Evolutionary conservation across 2,329 filamentous ascomycete genomes (phyloP), one percentile per base, ranked within the genome.

Genomic region (Clonostachys rhizophaga): DNA sequence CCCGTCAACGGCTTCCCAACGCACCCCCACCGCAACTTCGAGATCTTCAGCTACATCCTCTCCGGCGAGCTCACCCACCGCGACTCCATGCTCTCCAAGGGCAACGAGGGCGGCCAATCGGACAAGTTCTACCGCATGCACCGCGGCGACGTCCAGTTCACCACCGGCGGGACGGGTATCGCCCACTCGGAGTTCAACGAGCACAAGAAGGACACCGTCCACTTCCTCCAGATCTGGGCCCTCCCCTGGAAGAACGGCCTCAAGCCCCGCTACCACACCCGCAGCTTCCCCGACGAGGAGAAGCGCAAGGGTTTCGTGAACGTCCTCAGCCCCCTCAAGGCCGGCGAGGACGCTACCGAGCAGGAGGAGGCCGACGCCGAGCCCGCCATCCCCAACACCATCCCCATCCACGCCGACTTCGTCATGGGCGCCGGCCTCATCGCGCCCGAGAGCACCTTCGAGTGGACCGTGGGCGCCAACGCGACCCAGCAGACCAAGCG

Each of bases 181-280:
- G 81, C 89, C 2, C 89, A 95, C 65, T 87, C 83, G 8, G 90
- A 95, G 68, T 83, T 86, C 68, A 94, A 92, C 66, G 84, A 94
- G 67, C 83, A 89, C 62, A 63, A 70, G 46, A 68, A 76, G 13
- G 80, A 88, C 41, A 81, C 86, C 20, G 86, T 89, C 12, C 89
- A 95, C 62, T 95, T 95, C 61, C 70, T 95, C 34, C 90, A 95
- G 67, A 95, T 95, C 57, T 95, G 89, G 90, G 89, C 85, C 2
- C 72, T 89, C 44, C 89, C 89, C 0, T 91, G 89, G 79, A 83
- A 83, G 63, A 69, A 75, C 18, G 85, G 87, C 1, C 73, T 95
- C 43, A 75, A 76, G 42, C 90, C 90, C 2, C 75, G 79, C 37
- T 95, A 95, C 62, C 86, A 90, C 64, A 94, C 87, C 5, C 76